Evolutionary conservation across 495 filamentous ascomycete species (phyloP).

Genomic region (Thermothielavioides terrestris): DNA sequence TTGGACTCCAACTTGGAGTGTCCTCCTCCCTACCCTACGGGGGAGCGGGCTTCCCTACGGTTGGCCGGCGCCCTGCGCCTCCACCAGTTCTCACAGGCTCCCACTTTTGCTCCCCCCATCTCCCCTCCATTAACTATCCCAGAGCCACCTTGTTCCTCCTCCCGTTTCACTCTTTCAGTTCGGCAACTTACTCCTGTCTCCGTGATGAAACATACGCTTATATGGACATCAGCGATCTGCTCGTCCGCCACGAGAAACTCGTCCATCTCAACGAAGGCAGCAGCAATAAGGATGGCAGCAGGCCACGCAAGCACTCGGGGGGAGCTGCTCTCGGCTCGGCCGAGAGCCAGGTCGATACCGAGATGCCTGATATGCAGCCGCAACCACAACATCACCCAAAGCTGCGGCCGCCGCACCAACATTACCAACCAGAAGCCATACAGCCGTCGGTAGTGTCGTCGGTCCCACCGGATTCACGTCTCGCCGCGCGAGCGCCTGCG

Average conservation of each 20-base stretch:
- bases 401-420: conserved; percentile 11
- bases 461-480: conserved; percentile 33
- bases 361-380: conserved; percentile 37
- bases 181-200: neutral
- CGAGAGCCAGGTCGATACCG: conserved; percentile 34
- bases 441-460: conserved; percentile 30
- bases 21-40: neutral
- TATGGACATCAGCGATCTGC: conserved; percentile 56
- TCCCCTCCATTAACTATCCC: conserved; percentile 2
- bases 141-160: neutral
- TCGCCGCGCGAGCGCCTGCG: conserved; percentile 35
- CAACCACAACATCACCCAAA: conserved; percentile 15
- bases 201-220: conserved; percentile 34
- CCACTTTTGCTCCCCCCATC: neutral
- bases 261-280: conserved; percentile 57
- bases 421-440: conserved; percentile 32
- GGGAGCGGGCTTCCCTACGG: neutral
- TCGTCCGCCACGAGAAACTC: conserved; percentile 65
- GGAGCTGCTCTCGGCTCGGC: conserved; percentile 29
- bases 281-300: conserved; percentile 36
- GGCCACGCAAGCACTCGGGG: conserved; percentile 39
- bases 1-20: neutral
- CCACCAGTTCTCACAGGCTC: conserved; percentile 1
- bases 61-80: neutral
- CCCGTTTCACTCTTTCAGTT: conserved; percentile 1